Percentiles rank a stretch among this genome's conserved stretches.
Conservation (phyloP, 2,329 filamentous ascomycete species). For the Beauveria bassiana region DNA sequence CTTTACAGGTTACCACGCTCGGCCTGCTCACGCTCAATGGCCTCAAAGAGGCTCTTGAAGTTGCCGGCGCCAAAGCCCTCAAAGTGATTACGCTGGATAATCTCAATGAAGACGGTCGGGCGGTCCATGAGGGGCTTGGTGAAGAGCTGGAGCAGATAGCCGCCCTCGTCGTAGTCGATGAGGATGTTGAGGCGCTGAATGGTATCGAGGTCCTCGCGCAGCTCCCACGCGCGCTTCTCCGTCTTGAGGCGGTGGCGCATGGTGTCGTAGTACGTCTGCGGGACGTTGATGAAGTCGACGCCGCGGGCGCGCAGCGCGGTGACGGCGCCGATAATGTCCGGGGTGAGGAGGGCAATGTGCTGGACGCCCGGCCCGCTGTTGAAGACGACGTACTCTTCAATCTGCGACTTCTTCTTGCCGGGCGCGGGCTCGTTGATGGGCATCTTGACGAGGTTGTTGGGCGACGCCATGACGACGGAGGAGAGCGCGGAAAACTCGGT, state of each 20-base stretch:
- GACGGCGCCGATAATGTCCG: conserved; percentile 72
- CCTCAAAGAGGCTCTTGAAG: conserved; percentile 92
- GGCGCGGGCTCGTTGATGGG: conserved; percentile 93
- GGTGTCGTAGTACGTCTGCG: conserved; percentile 73
- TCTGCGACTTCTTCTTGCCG: conserved; percentile 87
- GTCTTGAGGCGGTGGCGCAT: conserved; percentile 68
- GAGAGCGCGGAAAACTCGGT: conserved; percentile 86
- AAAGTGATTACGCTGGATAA: conserved; percentile 87
- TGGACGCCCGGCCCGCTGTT: conserved; percentile 86
- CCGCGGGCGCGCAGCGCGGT: conserved; percentile 74
- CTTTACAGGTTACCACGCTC: conserved; percentile 69
- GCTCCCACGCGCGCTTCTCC: conserved; percentile 49
- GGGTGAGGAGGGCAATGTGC: conserved; percentile 81
- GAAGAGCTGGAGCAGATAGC: conserved; percentile 72
- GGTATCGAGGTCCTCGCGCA: conserved; percentile 73
- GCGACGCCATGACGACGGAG: conserved; percentile 82
- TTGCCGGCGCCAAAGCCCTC: conserved; percentile 91
- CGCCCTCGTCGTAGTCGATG: conserved; percentile 90
- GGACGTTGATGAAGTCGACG: conserved; percentile 88
- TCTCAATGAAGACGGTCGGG: conserved; percentile 92
- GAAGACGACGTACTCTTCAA: conserved; percentile 88
- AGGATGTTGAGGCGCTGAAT: conserved; percentile 75
- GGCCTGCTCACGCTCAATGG: conserved; percentile 88
- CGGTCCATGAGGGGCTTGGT: conserved; percentile 89
- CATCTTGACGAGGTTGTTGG: conserved; percentile 88